phyloP scores from a whole-genome alignment of 208 protist genomes.

The Leishmania aethiopica region DNA sequence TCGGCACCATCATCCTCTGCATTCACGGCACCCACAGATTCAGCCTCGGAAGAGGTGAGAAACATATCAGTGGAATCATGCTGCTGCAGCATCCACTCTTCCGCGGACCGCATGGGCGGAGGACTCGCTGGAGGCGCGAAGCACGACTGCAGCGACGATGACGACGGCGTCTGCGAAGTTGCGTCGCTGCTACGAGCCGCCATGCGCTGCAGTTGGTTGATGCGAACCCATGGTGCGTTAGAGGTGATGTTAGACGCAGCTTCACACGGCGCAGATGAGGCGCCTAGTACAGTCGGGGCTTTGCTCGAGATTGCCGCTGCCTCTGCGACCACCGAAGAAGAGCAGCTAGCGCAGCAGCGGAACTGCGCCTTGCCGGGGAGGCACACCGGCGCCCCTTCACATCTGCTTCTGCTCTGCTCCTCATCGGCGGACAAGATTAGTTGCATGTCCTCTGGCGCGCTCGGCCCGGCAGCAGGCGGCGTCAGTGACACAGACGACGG shows the following conservation, averaged over 20 bases:
- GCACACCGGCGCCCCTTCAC: neutral
- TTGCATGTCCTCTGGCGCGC: neutral
- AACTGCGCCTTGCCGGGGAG: neutral
- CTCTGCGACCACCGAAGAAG: neutral
- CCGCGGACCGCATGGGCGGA: neutral
- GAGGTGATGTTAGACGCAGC: neutral
- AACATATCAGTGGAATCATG: neutral
- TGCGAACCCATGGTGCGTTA: slow-evolving; percentile 22
- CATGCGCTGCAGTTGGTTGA: slow-evolving; percentile 31
- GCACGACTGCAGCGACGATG: neutral
- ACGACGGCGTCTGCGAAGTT: neutral
- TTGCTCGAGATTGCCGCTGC: neutral
- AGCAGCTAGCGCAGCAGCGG: slow-evolving; percentile 15
- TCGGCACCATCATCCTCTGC: slow-evolving; percentile 1
- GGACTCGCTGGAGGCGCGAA: too few species aligned
- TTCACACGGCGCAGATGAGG: neutral
- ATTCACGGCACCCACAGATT: neutral
- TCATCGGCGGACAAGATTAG: neutral
- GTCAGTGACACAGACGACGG: neutral
- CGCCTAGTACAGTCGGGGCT: neutral
- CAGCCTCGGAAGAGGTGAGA: slow-evolving; percentile 13
- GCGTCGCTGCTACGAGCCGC: neutral
- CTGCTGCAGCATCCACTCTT: slow-evolving; percentile 32
- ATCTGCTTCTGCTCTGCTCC: neutral
- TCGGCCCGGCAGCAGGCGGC: neutral